Conservation (phyloP, 208 protist species). For the Acanthamoeba triangularis region DNA sequence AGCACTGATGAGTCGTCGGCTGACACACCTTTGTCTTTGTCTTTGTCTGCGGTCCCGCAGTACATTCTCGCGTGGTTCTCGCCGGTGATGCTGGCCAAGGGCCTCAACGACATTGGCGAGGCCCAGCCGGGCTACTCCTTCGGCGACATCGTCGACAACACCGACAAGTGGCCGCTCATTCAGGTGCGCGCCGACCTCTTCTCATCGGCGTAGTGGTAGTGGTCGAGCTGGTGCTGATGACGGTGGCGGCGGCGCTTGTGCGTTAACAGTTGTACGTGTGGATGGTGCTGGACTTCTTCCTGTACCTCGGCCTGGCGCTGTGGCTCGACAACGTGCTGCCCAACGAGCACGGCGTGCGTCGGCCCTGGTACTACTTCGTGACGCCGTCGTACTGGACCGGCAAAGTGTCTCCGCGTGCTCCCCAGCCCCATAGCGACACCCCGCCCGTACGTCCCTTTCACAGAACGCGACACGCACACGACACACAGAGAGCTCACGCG, state of each 20-base stretch:
- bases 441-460: not conserved
- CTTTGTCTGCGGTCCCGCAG: not conserved
- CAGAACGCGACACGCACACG: not conserved
- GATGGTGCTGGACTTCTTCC: conserved; percentile 68
- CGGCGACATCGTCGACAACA: conserved; percentile 46
- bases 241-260: not conserved
- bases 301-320: conserved; percentile 69
- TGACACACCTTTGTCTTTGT: too few relatives aligned
- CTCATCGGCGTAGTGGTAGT: not conserved
- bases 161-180: conserved; percentile 70
- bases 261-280: conserved; percentile 38
- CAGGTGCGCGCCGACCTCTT: not conserved
- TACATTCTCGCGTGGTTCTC: conserved; percentile 75
- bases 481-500: not conserved
- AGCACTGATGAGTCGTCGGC: too few relatives aligned
- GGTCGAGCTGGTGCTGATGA: not conserved
- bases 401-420: not conserved
- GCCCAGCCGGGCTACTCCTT: conserved; percentile 55
- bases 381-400: conserved; percentile 79
- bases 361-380: conserved; percentile 65
- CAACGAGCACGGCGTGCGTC: conserved; percentile 72
- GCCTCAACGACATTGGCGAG: conserved; percentile 51
- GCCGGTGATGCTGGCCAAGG: conserved; percentile 75
- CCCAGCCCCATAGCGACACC: not conserved
- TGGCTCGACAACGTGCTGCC: conserved; percentile 78